A percentile compares a stretch with the other conserved stretches of the same genome.
phyloP scores from a whole-genome alignment of 192 early-diverging fungal species.

The Podila verticillata region DNA sequence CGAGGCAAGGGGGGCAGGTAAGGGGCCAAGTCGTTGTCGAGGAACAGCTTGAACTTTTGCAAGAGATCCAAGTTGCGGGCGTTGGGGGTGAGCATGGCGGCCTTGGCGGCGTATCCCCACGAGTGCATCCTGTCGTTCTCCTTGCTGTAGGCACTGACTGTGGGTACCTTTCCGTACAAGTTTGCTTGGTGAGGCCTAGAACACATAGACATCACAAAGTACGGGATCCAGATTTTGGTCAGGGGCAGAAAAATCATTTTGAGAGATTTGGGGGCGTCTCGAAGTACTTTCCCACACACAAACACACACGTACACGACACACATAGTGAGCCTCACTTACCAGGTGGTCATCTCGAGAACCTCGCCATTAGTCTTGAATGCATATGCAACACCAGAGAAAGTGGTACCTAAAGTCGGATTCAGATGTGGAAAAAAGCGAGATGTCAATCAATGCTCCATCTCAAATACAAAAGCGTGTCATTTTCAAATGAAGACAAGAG shows the following conservation, averaged over 20 bases:
- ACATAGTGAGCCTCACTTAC: constrained; percentile 24
- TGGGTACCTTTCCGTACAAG: constrained; percentile 59
- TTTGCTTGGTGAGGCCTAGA: constrained; percentile 51
- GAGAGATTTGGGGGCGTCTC: too few relatives aligned
- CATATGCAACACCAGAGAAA: constrained; percentile 61
- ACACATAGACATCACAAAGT: background rate
- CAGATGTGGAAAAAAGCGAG: background rate
- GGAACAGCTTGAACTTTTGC: constrained; percentile 56
- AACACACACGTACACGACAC: too few relatives aligned
- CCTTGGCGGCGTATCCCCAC: constrained; percentile 58
- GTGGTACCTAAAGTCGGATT: constrained; percentile 27
- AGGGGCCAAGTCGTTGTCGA: constrained; percentile 49
- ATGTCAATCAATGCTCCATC: too few relatives aligned
- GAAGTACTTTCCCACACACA: too few relatives aligned
- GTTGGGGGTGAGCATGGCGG: constrained; percentile 40
- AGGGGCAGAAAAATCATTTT: background rate
- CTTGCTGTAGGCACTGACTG: constrained; percentile 48
- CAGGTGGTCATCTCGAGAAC: constrained; percentile 58
- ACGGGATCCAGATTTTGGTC: background rate
- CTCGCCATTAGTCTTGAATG: constrained; percentile 56
- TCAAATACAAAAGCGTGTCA: too few relatives aligned
- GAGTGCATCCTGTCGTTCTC: constrained; percentile 46
- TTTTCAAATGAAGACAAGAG: background rate
- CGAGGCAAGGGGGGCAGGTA: constrained; percentile 48
- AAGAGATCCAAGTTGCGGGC: constrained; percentile 47